Base-by-base conservation (phyloP, 2,329 filamentous ascomycete genomes). In the Aspergillus persii region DNA sequence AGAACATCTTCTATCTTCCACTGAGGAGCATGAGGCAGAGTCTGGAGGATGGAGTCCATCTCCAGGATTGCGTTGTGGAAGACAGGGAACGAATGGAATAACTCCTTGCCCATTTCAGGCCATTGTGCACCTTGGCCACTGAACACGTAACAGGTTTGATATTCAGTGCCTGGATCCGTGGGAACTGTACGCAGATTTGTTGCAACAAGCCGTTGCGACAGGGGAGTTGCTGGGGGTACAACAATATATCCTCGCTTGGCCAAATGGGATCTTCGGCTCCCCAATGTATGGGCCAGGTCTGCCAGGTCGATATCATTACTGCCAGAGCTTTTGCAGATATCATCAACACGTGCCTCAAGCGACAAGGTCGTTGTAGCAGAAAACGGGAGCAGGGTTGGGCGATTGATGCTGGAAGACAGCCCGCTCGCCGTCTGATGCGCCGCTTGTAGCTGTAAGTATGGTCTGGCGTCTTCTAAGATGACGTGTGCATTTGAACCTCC, bases 61-160 rank as follows among this genome's bases (percentile, higher is more conserved):
- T 31, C 3, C 4, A 5, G 8, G 8, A 58, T 23, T 8, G 44
- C n/a, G 8, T 52, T 12, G 8, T 18, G 15, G 23, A 50, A 52
- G 2, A 47, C 52, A 1, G 52, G 7, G n/a, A 18, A 53, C 6
- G 29, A 11, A 5, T 26, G 4, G 2, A 61, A 8, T 1, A 61
- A 23, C n/a, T 54, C 50, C 4, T 29, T 23, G 5, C 59, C 48
- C 59, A 61, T 61, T 12, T 26, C 41, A 6, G 50, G 49, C 60
- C 63, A 70, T 48, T 72, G 70, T 7, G 67, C 66, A 0, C 70
- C 70, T 55, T 72, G 69, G 5, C 70, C 70, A 1, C 67, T 71
- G 56, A 71, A 72, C 2, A 71, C 62, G 39, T 23, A 23, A 23
- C 18, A 23, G 18, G 18, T 23, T 23, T 23, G 18, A 64, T 63